Base-by-base conservation (phyloP, 495 filamentous ascomycete genomes). In the Neurospora pannonica region DNA sequence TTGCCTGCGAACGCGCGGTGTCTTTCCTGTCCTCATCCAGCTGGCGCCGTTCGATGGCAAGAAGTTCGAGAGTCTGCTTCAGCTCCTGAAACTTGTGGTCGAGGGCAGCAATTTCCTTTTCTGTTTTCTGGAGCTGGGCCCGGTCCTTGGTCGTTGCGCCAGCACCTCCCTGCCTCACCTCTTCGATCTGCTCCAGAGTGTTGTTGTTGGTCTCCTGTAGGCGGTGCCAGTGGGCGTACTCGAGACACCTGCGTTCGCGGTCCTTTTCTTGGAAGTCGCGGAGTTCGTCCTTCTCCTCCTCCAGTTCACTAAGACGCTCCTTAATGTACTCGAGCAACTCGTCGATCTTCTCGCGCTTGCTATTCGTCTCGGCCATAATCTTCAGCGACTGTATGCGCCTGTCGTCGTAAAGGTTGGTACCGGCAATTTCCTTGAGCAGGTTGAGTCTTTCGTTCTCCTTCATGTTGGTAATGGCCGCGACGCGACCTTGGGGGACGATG, bases 381-480 rank as follows among this genome's bases (percentile, higher is more conserved):
- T 97, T 97, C 75, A 97, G 83, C 38, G 93, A 96, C 81, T 98
- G 95, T 24, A 92, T 86, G 70, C 97, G 87, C 72, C 95, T 90
- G 43, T 94, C 92, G 82, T 99, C 96, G 82, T 99, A 99, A 36
- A 97, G 94, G 78, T 97, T 94, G 5, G 96, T 98, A 62, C 96
- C 96, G 3, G 96, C 97, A 28, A 99, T 97, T 78, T 99, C 95
- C 82, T 99, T 99, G 72, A 99, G 84, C 37, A 99, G 84, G 71
- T 91, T 93, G 75, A 99, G 81, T 71, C 96, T 88, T 78, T 97
- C 95, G 2, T 89, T 88, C 79, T 99, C 96, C 81, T 97, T 97
- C 97, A 98, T 98, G 79, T 98, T 99, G 28, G 96, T 99, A 77
- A 99, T 87, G 31, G 93, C 91, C 0, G 97, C 98, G 71, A 99